These are phyloP conservation scores for Prinsepia uniflora DNA, from an alignment of 306 rosid species.

Conservation along the genomic window DNA sequence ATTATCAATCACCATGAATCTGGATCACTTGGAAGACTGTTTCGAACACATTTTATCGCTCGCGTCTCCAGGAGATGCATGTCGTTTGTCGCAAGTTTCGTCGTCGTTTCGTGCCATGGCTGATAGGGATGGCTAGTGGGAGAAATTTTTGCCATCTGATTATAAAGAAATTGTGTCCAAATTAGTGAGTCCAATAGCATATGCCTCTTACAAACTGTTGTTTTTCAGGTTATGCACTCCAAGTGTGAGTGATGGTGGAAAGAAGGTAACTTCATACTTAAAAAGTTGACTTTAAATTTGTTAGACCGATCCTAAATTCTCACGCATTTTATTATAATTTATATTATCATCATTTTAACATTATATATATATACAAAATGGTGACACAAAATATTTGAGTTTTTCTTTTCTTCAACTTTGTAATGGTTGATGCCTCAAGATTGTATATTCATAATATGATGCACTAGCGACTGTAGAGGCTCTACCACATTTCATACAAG, in stretches of 20 bases:
- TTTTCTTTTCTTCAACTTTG: background rate
- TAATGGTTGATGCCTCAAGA: background rate
- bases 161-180: conserved; percentile 34
- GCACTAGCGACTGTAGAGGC: background rate
- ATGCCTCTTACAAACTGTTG: conserved; percentile 40
- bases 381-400: too few species aligned
- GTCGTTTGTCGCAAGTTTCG: conserved; percentile 31
- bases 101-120: conserved; percentile 28
- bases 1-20: conserved; percentile 11
- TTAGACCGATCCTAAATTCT: too few species aligned
- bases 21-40: conserved; percentile 52
- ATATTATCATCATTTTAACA: too few species aligned
- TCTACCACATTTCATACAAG: background rate
- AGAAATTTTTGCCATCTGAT: conserved; percentile 44
- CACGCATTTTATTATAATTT: too few species aligned
- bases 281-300: too few species aligned
- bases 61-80: conserved; percentile 46
- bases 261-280: conserved; percentile 25
- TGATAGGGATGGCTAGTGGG: conserved; percentile 46
- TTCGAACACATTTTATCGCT: conserved; percentile 44
- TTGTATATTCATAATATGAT: background rate
- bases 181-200: conserved; percentile 33
- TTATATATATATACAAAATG: too few species aligned
- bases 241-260: conserved; percentile 44
- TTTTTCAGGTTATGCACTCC: conserved; percentile 47